Conservation (phyloP, 140 eudicot genomes). For the Stevia rebaudiana region DNA sequence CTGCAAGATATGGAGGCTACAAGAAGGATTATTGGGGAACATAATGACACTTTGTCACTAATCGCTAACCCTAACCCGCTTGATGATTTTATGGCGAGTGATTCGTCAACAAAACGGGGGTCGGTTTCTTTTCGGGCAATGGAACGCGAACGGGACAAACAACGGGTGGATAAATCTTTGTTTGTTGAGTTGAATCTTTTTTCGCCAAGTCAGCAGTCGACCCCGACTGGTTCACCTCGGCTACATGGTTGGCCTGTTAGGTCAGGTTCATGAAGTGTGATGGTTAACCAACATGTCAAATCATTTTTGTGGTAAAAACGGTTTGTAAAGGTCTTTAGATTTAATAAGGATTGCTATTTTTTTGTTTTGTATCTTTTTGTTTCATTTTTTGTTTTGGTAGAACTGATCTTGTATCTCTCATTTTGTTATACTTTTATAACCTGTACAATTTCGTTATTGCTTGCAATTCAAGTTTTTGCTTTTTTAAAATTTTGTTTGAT, state of each 20-base stretch:
- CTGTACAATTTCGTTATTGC: constrained; percentile 44
- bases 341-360: constrained; percentile 47
- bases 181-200: constrained; percentile 81
- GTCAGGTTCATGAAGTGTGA: constrained; percentile 19
- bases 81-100: constrained; percentile 36
- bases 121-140: constrained; percentile 63
- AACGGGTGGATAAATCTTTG: constrained; percentile 21
- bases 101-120: constrained; percentile 59
- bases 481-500: not conserved
- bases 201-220: constrained; percentile 47
- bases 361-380: constrained; percentile 31
- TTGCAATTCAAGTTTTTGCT: constrained; percentile 8
- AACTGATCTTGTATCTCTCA: constrained; percentile 42
- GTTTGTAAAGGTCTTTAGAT: constrained; percentile 58
- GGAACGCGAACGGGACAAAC: constrained; percentile 61
- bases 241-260: constrained; percentile 60
- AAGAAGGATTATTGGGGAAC: constrained; percentile 46
- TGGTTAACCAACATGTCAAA: constrained; percentile 17
- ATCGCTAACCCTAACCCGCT: constrained; percentile 54
- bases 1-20: constrained; percentile 64
- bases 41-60: constrained; percentile 59
- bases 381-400: constrained; percentile 43
- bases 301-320: constrained; percentile 60
- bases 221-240: constrained; percentile 59
- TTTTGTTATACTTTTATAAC: constrained; percentile 26